Base-by-base conservation (phyloP, 1,139 yeast genomes). In the Yamadazyma friedrichii region DNA sequence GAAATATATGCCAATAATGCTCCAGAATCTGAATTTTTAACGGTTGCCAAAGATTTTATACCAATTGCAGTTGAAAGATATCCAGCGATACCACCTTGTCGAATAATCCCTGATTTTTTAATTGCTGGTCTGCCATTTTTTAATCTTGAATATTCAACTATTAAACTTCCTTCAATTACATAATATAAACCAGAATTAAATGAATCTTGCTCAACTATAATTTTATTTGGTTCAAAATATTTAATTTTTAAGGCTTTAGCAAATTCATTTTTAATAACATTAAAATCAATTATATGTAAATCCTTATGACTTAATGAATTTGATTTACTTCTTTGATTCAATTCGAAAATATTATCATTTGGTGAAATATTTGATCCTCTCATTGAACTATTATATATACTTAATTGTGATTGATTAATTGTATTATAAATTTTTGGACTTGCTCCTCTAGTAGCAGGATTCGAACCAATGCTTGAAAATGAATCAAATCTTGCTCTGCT, bases 41-140 rank as follows among this genome's bases (percentile, higher is more conserved):
- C 76, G 20, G 82, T 78, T 2, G 84, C 91, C 53, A 88, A 79
- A 0, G 97, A 87, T 45, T 83, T 78, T 50, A 84, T 81, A 0
- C 96, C 95, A 11, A 89, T 76, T 13, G 89, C 65, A 0, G 95
- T 77, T 2, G 95, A 88, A 40, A 91, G 62, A 55, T 88, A 91
- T 0, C 98, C 98, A 0, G 94, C 94, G 15, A 93, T 62, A 1
- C 95, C 95, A 4, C 98, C 98, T 3, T 84, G 70, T 26, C 74
- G 65, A 1, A 88, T 83, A 1, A 11, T 20, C 12, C 31, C 31
- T 4, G 15, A 6, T 10, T 15, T 15, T 8, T 6, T 15, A 13
- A 15, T n/a, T 3, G 10, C 13, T 6, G 10, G 10, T 31, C 51
- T 54, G 35, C 62, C 61, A 26, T 58, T 64, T 3, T 50, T 47